Evolutionary conservation across 768 basidiomycete species (phyloP).

Genomic region (Ramaria rubella): DNA sequence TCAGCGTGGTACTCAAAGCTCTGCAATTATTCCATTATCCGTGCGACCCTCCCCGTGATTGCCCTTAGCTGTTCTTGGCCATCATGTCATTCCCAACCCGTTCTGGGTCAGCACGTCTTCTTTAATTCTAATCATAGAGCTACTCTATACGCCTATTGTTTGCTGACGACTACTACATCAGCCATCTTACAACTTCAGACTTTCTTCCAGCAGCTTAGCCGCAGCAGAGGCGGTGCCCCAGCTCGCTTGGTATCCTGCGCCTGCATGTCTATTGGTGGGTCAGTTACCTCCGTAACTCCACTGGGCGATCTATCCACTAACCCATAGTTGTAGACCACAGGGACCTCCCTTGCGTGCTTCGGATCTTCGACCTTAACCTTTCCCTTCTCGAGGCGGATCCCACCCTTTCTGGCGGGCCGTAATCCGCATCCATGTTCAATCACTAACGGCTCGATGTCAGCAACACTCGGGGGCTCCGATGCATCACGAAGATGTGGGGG

Average conservation of each 20-base stretch:
- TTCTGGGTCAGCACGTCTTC: no score
- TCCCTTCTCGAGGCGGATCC: slow-evolving; percentile 51
- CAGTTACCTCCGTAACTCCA: not conserved
- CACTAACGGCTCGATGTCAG: slow-evolving; percentile 33
- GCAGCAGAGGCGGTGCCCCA: slow-evolving; percentile 57
- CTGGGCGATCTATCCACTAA: slow-evolving; percentile 26
- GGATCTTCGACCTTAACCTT: slow-evolving; percentile 26
- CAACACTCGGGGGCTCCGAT: slow-evolving; percentile 24
- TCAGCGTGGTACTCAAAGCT: no score
- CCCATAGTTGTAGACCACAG: slow-evolving; percentile 62
- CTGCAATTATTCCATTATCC: no score
- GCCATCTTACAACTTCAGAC: slow-evolving; percentile 21
- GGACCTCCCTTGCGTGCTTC: slow-evolving; percentile 29
- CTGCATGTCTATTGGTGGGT: slow-evolving; percentile 42
- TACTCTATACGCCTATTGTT: no score
- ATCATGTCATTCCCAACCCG: no score
- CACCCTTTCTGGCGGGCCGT: slow-evolving; percentile 61
- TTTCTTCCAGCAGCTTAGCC: slow-evolving; percentile 39
- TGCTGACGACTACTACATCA: not conserved
- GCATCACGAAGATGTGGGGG: slow-evolving; percentile 2
- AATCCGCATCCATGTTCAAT: slow-evolving; percentile 50
- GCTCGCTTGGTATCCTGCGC: slow-evolving; percentile 56
- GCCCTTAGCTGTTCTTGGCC: no score
- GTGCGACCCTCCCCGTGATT: no score
- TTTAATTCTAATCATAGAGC: no score